Evolutionary conservation across 2,329 filamentous ascomycete genomes (phyloP).

Genomic region (Myriangium duriaei): DNA sequence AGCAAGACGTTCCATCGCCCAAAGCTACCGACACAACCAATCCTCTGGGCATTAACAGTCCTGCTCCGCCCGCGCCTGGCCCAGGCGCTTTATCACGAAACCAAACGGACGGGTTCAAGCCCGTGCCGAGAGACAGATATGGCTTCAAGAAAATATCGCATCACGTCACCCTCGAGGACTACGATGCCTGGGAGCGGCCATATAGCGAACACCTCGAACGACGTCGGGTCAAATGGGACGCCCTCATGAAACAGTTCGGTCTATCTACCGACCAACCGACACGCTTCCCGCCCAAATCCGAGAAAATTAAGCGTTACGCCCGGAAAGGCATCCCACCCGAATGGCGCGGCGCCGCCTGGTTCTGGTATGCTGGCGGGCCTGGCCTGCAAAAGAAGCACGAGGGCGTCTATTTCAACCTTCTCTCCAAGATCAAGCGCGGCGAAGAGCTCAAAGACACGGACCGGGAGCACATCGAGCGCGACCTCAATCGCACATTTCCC

Average conservation of each 20-base stretch:
- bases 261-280: conserved; percentile 54
- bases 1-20: conserved; percentile 3
- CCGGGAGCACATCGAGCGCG: conserved; percentile 81
- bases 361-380: conserved; percentile 85
- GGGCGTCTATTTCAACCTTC: conserved; percentile 61
- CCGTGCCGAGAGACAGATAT: conserved; percentile 59
- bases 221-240: conserved; percentile 69
- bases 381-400: conserved; percentile 62
- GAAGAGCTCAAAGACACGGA: conserved; percentile 54
- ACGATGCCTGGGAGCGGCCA: conserved; percentile 60
- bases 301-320: conserved; percentile 79
- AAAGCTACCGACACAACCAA: too few relatives aligned
- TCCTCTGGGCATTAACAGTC: too few relatives aligned
- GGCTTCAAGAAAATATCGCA: conserved; percentile 84
- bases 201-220: conserved; percentile 67
- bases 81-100: too few relatives aligned
- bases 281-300: conserved; percentile 65
- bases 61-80: too few relatives aligned
- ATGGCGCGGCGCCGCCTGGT: conserved; percentile 93
- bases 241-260: conserved; percentile 32
- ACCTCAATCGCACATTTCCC: conserved; percentile 85
- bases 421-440: conserved; percentile 52
- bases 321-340: conserved; percentile 89
- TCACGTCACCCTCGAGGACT: conserved; percentile 52
- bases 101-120: too few relatives aligned